A percentile compares a stretch with the other conserved stretches of the same genome.
Conservation (phyloP, 176 grass and related monocot genomes). For the Elaeis guineensis region DNA sequence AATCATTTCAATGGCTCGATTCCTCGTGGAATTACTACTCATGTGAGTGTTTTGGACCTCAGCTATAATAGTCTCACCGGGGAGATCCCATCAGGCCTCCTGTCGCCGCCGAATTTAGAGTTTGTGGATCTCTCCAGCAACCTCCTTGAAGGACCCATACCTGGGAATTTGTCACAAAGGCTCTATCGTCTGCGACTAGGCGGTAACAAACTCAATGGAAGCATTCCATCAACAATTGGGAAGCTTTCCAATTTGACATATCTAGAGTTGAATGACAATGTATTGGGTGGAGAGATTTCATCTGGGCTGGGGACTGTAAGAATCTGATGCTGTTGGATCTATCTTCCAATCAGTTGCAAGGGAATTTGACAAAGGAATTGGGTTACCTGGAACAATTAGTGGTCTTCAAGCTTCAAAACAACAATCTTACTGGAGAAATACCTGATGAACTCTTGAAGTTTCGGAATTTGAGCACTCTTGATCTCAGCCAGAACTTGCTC, state of each 20-base stretch:
- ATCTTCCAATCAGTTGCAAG: constrained; percentile 36
- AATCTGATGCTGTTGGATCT: constrained; percentile 46
- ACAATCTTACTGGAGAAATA: constrained; percentile 25
- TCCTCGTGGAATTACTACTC: constrained; percentile 17
- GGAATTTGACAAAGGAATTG: constrained; percentile 24
- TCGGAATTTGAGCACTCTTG: constrained; percentile 21
- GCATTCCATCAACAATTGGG: constrained; percentile 28
- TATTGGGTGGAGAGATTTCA: constrained; percentile 24
- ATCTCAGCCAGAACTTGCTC: constrained; percentile 57
- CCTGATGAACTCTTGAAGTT: constrained; percentile 20
- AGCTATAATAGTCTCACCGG: constrained; percentile 47
- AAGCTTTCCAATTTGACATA: constrained; percentile 5
- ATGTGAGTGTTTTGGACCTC: constrained; percentile 50
- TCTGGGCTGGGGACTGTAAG: constrained; percentile 19
- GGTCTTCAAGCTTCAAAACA: constrained; percentile 46
- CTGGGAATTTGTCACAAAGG: constrained; percentile 3
- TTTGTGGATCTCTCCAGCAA: constrained; percentile 42
- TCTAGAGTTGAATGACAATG: constrained; percentile 59
- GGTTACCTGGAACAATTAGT: constrained; percentile 30
- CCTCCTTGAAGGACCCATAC: constrained; percentile 14
- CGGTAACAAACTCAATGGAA: constrained; percentile 22
- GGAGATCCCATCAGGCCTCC: constrained; percentile 24
- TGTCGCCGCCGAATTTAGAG: constrained; percentile 11
- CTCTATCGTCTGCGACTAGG: constrained; percentile 44
- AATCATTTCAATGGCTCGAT: constrained; percentile 33